Evolutionary conservation across 495 filamentous ascomycete genomes (phyloP).

Genomic region (Venustampulla echinocandica): DNA sequence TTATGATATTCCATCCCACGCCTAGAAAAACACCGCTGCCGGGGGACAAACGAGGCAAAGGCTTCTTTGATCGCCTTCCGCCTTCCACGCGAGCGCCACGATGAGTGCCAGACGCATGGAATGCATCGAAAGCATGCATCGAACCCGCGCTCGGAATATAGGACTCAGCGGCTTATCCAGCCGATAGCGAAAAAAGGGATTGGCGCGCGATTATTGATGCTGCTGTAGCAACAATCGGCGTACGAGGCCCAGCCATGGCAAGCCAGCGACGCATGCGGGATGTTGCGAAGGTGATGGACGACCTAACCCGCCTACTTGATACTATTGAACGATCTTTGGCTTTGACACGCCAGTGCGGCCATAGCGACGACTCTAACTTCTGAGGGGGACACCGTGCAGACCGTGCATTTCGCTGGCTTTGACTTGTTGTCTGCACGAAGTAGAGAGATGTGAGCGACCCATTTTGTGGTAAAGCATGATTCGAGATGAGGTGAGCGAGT

Average conservation of each 20-base stretch:
- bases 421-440: too few species aligned
- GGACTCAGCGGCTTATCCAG: too few species aligned
- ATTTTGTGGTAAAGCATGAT: too few species aligned
- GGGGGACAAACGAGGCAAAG: background rate
- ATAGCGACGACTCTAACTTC: too few species aligned
- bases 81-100: background rate
- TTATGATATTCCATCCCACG: background rate
- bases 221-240: background rate
- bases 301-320: background rate
- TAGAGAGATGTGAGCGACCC: too few species aligned
- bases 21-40: background rate
- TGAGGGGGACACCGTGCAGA: too few species aligned
- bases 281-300: background rate
- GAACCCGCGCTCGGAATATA: too few species aligned
- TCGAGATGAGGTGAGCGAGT: too few species aligned
- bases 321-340: background rate
- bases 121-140: background rate
- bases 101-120: background rate
- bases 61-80: background rate
- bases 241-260: background rate
- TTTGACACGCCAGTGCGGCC: too few species aligned
- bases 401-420: too few species aligned
- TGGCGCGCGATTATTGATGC: background rate
- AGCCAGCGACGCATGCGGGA: background rate
- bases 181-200: too few species aligned